Conservation (phyloP, 371 early-diverging fungal species). For the Phascolomyces articulosus region DNA sequence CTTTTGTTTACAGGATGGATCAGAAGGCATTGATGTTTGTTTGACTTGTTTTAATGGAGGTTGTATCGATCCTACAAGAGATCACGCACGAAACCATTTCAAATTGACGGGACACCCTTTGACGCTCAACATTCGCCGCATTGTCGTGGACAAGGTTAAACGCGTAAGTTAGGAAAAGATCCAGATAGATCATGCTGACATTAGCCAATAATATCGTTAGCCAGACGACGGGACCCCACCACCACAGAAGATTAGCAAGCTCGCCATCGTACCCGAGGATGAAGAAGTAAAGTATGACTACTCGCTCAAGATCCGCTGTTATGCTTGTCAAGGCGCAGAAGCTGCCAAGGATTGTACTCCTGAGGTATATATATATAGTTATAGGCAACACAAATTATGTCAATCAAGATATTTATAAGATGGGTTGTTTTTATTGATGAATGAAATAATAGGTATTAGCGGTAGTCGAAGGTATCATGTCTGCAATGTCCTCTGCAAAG, state of each 20-base stretch:
- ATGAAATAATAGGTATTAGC: conserved; percentile 2
- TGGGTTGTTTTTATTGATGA: too few species aligned
- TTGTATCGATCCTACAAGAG: conserved; percentile 63
- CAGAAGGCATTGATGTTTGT: conserved; percentile 89
- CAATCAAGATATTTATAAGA: neutral
- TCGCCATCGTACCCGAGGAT: conserved; percentile 81
- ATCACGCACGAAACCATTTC: conserved; percentile 80
- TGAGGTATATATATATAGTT: conserved; percentile 23
- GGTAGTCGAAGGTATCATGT: conserved; percentile 71
- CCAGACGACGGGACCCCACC: conserved; percentile 55
- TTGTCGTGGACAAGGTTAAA: conserved; percentile 40
- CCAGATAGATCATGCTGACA: conserved; percentile 7
- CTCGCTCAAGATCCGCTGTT: conserved; percentile 68
- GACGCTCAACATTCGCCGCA: conserved; percentile 83
- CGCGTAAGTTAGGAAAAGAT: conserved; percentile 27
- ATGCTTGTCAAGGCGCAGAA: conserved; percentile 62
- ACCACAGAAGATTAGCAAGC: conserved; percentile 87
- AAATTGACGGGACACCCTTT: conserved; percentile 76
- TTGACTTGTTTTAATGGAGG: conserved; percentile 93
- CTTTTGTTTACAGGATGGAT: conserved; percentile 52
- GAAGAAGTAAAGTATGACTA: conserved; percentile 76
- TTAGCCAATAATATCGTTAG: neutral
- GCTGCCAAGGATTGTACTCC: conserved; percentile 29
- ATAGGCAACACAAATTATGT: neutral
- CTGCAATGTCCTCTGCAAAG: conserved; percentile 79